Base-by-base conservation (phyloP, 164 flowering plant genomes). In the Sextonia rubra region DNA sequence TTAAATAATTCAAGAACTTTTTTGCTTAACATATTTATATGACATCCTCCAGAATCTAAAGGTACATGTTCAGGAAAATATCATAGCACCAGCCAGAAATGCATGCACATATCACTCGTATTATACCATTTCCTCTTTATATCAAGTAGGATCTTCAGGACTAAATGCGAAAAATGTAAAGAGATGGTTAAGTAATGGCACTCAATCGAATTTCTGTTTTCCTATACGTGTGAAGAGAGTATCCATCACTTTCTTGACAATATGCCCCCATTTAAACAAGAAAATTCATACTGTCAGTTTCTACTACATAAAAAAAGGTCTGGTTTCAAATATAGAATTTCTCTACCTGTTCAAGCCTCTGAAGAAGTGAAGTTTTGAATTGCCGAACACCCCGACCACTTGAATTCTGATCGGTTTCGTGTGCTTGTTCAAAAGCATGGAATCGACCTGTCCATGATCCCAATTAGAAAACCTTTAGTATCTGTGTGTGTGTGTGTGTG, bases 311-410 rank as follows among this genome's bases (percentile, higher is more conserved):
- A 61, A 61, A 27, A 25, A 27, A 5, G 30, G 44, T 64, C 30
- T 3, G 9, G 44, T 62, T 62, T 62, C 14, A 8, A 8, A 37
- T 7, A 37, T 37, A 30, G 68, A 65, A 29, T 68, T 47, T 47
- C 20, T 12, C 60, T 77, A 90, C 98, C 82, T 78, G 87, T 75
- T 88, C 91, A 74, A 92, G 94, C 56, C 96, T 81, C 77, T 85
- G 88, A 76, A 92, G 98, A 68, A 92, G 92, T 64, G 89, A 64
- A 60, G 96, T 92, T 83, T 92, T 92, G 76, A 92, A 91, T 75
- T 92, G 96, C 63, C 90, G 77, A 67, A 91, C 98, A 69, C 96
- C 96, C 22, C 98, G 83, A 20, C 91, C 94, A 64, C 74, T 83
- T 47, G 98, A 92, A 76, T 80, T 85, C 8, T 76, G 76, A 77